Evolutionary conservation across 495 filamentous ascomycete genomes (phyloP).

Genomic region (Penicillium lividum): DNA sequence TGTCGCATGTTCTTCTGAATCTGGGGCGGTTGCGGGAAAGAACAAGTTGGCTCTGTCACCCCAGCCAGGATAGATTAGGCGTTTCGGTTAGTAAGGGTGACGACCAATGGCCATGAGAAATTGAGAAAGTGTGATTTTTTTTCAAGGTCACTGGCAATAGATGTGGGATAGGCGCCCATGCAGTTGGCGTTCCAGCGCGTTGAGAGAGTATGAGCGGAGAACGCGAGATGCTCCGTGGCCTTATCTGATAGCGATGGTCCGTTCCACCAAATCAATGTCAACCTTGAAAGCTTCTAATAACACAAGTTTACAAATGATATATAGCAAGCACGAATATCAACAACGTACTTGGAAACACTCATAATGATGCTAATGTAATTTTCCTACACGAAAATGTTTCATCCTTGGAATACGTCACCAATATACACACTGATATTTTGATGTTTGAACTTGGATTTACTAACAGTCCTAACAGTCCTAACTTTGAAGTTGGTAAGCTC

Average conservation of each 20-base stretch:
- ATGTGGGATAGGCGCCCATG: neutral
- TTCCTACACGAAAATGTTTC: too few species aligned
- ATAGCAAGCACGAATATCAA: too few species aligned
- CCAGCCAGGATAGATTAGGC: neutral
- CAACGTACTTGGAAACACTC: too few species aligned
- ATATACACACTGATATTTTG: too few species aligned
- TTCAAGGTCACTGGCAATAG: neutral
- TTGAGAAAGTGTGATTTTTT: neutral
- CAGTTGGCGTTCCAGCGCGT: conserved; percentile 3
- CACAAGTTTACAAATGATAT: too few species aligned
- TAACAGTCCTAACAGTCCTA: too few species aligned
- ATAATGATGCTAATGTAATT: too few species aligned
- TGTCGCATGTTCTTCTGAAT: conserved; percentile 28
- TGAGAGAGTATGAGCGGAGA: conserved; percentile 15
- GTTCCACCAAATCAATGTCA: neutral
- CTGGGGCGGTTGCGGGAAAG: neutral
- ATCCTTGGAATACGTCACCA: too few species aligned
- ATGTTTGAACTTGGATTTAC: too few species aligned
- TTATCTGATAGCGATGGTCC: conserved; percentile 28
- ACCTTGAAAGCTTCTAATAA: too few species aligned
- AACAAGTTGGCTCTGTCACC: neutral
- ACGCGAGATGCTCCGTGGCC: conserved; percentile 34
- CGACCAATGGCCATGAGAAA: neutral
- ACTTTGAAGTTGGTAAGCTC: too few species aligned
- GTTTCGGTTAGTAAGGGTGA: neutral